Base-by-base conservation (phyloP, 2,329 filamentous ascomycete genomes). In the Pseudocercospora musae region DNA sequence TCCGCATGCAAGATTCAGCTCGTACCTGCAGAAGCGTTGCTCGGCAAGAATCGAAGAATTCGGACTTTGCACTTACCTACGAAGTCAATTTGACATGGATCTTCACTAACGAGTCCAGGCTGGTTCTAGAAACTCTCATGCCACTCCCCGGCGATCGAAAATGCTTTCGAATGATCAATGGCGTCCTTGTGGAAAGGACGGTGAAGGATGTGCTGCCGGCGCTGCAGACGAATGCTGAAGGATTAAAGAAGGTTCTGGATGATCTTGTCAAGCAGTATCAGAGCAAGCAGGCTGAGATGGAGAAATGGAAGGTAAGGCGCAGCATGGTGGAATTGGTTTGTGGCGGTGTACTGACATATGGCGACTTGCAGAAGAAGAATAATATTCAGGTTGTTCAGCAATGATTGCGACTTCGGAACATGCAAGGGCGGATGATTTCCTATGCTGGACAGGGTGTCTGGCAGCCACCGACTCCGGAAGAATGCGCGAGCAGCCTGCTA, bases 81-180 rank as follows among this genome's bases (percentile, higher is more conserved):
- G 42, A 46, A 46, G 42, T 46, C 6, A 46, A 46, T 46, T 6
- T 13, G 21, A 23, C 13, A 40, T 40, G 15, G 37, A 40, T 40
- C 15, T 31, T 37, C 4, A 18, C 52, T 54, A 40, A 54, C 52
- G 7, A 31, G 25, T 25, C 49, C 33, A 98, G 95, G 78, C 90
- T 98, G 68, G 95, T 99, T 33, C 85, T 98, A 57, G 94, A 98
- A 75, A 98, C 94, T 3, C 81, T 99, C 66, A 85, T 89, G 63
- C 93, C 93, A 50, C 85, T 98, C 23, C 84, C 91, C 0, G 85
- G 83, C 67, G 90, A 96, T 69, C 90, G 95, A 72, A 99, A 97
- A 81, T 98, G 94, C 80, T 99, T 98, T 80, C 93, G 95, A 71
- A 92, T 99, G 86, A 96, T 99, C 77, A 98, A 99, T 77, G 95